These are phyloP conservation scores for Thalassia testudinum DNA, from an alignment of 116 monocot genomes.

Conservation along the genomic window DNA sequence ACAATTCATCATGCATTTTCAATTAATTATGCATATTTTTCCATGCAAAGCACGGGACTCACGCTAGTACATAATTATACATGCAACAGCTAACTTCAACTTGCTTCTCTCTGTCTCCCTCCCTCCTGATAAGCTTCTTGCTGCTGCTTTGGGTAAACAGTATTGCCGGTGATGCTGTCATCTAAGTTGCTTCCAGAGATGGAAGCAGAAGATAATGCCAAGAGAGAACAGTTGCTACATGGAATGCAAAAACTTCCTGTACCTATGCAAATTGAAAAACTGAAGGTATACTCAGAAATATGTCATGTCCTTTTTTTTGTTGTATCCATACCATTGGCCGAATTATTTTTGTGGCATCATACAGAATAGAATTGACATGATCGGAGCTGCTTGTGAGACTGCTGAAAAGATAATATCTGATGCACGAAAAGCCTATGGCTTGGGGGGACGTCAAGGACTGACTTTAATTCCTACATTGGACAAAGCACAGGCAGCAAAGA, in stretches of 20 bases:
- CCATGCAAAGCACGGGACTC: too few species aligned
- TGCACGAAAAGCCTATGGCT: conserved; percentile 69
- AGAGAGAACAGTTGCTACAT: conserved; percentile 64
- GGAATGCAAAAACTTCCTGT: conserved; percentile 65
- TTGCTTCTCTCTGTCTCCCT: too few species aligned
- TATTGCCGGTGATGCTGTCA: conserved; percentile 96
- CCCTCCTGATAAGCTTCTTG: too few species aligned
- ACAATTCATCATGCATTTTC: too few species aligned
- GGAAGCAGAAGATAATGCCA: conserved; percentile 79
- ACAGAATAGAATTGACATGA: conserved; percentile 95
- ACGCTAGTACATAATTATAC: too few species aligned
- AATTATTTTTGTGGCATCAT: background rate
- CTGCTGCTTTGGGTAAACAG: conserved; percentile 14
- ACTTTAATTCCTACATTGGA: conserved; percentile 64
- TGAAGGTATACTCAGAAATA: conserved; percentile 34
- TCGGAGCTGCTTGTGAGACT: conserved; percentile 70
- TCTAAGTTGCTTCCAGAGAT: conserved; percentile 97
- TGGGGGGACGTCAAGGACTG: conserved; percentile 69
- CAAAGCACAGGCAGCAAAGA: conserved; percentile 85
- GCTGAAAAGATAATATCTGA: conserved; percentile 95
- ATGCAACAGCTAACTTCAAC: too few species aligned
- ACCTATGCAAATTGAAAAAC: conserved; percentile 78
- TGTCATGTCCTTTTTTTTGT: conserved; percentile 2
- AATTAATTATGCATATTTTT: too few species aligned
- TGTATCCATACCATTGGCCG: background rate